Conservation (phyloP, 768 basidiomycete genomes). For the Trametes maxima region DNA sequence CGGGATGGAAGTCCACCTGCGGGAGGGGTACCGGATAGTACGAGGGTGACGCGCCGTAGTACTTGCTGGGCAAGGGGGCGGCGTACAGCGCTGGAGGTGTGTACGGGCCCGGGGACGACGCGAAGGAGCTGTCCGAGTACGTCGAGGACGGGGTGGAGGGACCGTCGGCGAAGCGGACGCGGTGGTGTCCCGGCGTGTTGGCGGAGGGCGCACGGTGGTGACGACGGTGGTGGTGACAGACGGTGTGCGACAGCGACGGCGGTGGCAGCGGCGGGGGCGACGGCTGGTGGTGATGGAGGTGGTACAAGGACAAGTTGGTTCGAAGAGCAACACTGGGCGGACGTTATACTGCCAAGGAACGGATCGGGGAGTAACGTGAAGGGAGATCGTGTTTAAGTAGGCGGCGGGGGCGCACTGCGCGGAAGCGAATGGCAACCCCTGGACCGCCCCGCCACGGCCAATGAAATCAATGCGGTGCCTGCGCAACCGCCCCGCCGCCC, state of each 20-base stretch:
- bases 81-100: constrained; percentile 23
- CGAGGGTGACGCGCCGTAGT: constrained; percentile 5
- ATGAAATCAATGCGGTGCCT: no score
- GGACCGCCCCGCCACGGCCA: constrained; percentile 2
- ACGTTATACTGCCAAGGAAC: not conserved
- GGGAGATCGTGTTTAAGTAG: constrained; percentile 11
- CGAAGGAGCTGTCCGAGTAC: constrained; percentile 22
- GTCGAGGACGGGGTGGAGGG: constrained; percentile 28
- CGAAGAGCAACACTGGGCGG: not conserved
- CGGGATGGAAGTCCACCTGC: constrained; percentile 20
- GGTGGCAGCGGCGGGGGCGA: not conserved
- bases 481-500: constrained; percentile 5
- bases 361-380: constrained; percentile 13
- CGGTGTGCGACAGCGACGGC: not conserved
- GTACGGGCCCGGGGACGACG: constrained; percentile 25
- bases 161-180: constrained; percentile 28
- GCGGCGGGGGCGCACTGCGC: constrained; percentile 8
- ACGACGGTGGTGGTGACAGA: not conserved
- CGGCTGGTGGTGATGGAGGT: not conserved
- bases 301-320: not conserved
- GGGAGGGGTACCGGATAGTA: constrained; percentile 9
- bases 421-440: constrained; percentile 1
- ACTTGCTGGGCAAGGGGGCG: constrained; percentile 8
- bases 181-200: constrained; percentile 27
- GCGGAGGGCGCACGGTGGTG: not conserved